Percentiles rank a stretch among this genome's conserved stretches.
Evolutionary conservation across 768 basidiomycete species (phyloP).

Genomic region (Lanmaoa rubissima): DNA sequence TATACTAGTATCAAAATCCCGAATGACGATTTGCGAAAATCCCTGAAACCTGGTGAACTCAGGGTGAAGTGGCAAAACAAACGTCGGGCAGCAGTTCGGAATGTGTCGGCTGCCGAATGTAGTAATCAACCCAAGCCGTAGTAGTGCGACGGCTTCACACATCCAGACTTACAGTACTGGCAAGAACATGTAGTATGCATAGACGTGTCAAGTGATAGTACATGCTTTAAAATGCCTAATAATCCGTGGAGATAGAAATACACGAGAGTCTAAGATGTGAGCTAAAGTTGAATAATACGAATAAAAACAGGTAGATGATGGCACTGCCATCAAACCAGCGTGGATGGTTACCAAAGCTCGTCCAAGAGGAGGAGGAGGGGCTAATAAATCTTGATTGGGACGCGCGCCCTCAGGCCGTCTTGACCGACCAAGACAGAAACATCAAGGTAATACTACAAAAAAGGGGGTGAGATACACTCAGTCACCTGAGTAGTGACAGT

Average conservation of each 20-base stretch:
- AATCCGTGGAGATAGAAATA: background rate
- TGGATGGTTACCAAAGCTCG: background rate
- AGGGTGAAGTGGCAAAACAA: background rate
- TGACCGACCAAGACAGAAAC: constrained; percentile 64
- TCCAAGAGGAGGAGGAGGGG: background rate
- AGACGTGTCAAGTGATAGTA: background rate
- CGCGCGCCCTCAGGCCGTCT: constrained; percentile 58
- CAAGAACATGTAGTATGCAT: background rate
- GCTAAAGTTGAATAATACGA: background rate
- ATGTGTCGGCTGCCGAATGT: background rate
- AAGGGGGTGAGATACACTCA: constrained; percentile 1
- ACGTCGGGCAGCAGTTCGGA: background rate
- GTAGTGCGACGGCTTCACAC: no score
- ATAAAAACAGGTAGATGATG: background rate
- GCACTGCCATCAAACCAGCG: background rate
- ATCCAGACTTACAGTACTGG: background rate
- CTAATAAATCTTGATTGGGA: constrained; percentile 59
- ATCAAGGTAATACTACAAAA: constrained; percentile 65
- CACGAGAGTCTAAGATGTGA: constrained; percentile 2
- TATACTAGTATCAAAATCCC: background rate
- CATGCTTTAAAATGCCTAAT: constrained; percentile 8
- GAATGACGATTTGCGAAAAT: background rate
- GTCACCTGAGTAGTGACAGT: constrained; percentile 8
- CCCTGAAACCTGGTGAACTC: background rate
- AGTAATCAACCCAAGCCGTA: background rate